Base-by-base conservation (phyloP, 176 grass and related monocot genomes). In the Aegilops speltoides region DNA sequence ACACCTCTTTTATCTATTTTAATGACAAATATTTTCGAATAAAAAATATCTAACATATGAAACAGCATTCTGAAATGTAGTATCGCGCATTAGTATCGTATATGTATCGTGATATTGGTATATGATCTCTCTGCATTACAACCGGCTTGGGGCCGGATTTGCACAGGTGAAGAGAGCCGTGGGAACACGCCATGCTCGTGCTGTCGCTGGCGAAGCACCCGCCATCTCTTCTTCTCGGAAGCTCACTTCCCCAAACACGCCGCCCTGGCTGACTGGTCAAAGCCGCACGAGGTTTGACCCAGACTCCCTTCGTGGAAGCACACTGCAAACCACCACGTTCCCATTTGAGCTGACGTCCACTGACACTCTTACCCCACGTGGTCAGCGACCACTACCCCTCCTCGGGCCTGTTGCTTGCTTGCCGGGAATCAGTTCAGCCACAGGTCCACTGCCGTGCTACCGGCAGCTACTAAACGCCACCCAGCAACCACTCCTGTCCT, bases 281-380 rank as follows among this genome's bases (percentile, higher is more conserved):
- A 54, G 34, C 71, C 48, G 57, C 89, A 94, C 92, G 87, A 89
- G 87, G 72, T 91, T 87, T 91, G 87, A 91, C 92, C 0, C 8
- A 40, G 5, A n/a, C 4, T 19, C 13, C 8, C 32, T 87, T 87
- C 86, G 34, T 5, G 2, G 89, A 91, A 91, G 63, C 89, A n/a
- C n/a, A 81, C 1, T 77, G 13, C 4, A 0, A 52, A 46, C 7
- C 20, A 2, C 1, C 87, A 79, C 84, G 81, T 81, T 76, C 81
- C 8, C 77, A 11, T 87, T 52, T 2, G 5, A 4, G 1, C 13
- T 40, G 0, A 3, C 10, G 0, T 1, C 7, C 7, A 4, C 72
- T 83, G 86, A 40, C 66, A 17, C 0, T 0, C 5, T 7, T 1
- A 0, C 6, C 82, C 82, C 29, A 52, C 80, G 17, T 0, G 8